Evolutionary conservation across 208 protist genomes (phyloP).

Genomic region (Wallacemonas rigidus): DNA sequence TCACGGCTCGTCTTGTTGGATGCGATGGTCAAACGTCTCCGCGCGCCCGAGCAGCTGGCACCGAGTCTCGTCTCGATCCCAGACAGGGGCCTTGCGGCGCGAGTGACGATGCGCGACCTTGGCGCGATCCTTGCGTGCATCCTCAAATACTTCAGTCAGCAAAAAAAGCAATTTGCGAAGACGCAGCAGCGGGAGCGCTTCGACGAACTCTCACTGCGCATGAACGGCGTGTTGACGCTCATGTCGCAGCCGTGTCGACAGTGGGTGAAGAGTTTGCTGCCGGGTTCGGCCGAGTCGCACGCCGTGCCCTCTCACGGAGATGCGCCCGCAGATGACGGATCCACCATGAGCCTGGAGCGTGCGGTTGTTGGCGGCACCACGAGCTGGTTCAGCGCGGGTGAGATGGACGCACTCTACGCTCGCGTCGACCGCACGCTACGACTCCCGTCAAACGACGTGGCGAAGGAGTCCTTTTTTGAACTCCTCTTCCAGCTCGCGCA

Average conservation of each 20-base stretch:
- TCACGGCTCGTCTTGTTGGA: conserved; percentile 59
- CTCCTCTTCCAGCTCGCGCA: conserved; percentile 57
- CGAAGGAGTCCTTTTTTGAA: conserved; percentile 38
- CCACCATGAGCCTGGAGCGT: conserved; percentile 10
- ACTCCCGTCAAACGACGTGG: background rate
- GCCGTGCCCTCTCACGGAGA: background rate
- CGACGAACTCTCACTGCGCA: conserved; percentile 35
- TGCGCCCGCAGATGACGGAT: background rate
- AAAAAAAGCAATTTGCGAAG: conserved; percentile 28
- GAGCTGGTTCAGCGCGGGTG: conserved; percentile 10
- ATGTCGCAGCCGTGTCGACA: conserved; percentile 35
- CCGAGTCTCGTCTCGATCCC: conserved; percentile 36
- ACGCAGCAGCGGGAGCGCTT: conserved; percentile 33
- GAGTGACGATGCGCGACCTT: conserved; percentile 35
- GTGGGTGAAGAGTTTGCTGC: conserved; percentile 28
- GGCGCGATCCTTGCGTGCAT: conserved; percentile 23
- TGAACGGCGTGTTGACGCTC: conserved; percentile 31
- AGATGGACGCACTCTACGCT: conserved; percentile 7
- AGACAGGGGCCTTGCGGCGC: conserved; percentile 44
- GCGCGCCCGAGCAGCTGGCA: conserved; percentile 33
- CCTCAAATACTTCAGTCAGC: conserved; percentile 38
- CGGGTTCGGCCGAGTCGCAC: background rate
- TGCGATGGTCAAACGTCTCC: conserved; percentile 50
- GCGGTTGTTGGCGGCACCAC: background rate
- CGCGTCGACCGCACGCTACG: conserved; percentile 1